Conservation (phyloP, 345 rosid genomes). For the Populus nigra region DNA sequence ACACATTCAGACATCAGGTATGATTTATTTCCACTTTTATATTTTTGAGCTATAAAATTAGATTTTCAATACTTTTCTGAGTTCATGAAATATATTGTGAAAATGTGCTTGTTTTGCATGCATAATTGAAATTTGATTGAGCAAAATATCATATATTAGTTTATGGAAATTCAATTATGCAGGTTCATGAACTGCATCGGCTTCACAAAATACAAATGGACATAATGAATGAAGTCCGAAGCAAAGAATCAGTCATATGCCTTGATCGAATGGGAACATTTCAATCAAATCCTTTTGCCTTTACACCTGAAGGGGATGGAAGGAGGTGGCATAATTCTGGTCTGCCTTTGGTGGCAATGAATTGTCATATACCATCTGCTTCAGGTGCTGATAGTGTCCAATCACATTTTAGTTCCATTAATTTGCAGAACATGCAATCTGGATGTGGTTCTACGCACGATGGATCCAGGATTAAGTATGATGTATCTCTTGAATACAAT, state of each 20-base stretch:
- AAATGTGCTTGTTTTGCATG: neutral
- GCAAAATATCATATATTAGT: neutral
- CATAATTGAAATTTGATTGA: neutral
- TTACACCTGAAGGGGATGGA: slow-evolving; percentile 25
- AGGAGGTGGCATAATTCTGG: slow-evolving; percentile 13
- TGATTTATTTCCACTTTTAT: slow-evolving; percentile 2
- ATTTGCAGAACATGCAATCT: slow-evolving; percentile 37
- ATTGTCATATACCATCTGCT: slow-evolving; percentile 17
- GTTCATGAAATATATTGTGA: neutral
- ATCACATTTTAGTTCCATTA: slow-evolving; percentile 32
- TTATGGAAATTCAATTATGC: slow-evolving; percentile 13
- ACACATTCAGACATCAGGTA: slow-evolving; percentile 72
- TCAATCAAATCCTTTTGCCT: slow-evolving; percentile 25
- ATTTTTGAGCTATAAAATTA: neutral
- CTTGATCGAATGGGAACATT: slow-evolving; percentile 27
- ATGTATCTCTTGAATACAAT: slow-evolving; percentile 33
- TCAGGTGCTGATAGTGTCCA: slow-evolving; percentile 43
- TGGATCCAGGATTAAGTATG: slow-evolving; percentile 30
- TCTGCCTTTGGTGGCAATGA: slow-evolving; percentile 14
- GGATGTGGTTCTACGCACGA: slow-evolving; percentile 30
- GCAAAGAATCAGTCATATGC: slow-evolving; percentile 36
- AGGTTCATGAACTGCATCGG: slow-evolving; percentile 75
- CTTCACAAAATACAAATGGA: slow-evolving; percentile 61
- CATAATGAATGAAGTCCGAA: slow-evolving; percentile 71
- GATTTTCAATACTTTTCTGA: neutral